Conservation (phyloP, 495 filamentous ascomycete species). For the Penicillium daleae region DNA sequence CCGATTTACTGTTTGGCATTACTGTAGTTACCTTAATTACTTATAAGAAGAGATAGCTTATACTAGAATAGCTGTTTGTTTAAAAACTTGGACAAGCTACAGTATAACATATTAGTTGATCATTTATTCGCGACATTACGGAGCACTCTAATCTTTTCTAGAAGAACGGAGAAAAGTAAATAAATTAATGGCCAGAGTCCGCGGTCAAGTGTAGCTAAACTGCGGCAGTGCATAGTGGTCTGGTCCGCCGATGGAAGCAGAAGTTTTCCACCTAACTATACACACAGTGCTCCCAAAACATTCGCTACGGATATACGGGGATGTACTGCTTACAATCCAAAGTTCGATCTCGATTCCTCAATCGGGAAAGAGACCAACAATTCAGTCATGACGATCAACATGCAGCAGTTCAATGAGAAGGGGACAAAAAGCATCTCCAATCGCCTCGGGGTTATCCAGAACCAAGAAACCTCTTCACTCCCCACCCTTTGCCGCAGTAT, state of each 20-base stretch:
- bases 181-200: background rate
- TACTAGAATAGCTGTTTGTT: too few species aligned
- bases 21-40: background rate
- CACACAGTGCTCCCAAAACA: too few species aligned
- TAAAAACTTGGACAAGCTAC: too few species aligned
- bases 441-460: background rate
- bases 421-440: background rate
- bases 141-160: background rate
- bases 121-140: background rate
- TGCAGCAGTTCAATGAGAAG: background rate
- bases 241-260: background rate
- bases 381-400: background rate
- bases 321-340: background rate
- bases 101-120: background rate
- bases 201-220: background rate
- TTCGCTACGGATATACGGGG: background rate
- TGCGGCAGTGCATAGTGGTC: background rate
- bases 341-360: background rate
- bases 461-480: background rate
- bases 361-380: background rate
- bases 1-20: too few species aligned
- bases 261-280: background rate
- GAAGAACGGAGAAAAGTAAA: background rate
- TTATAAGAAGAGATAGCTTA: background rate
- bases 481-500: conserved; percentile 3